These are phyloP conservation scores for Solanum phureja DNA, from an alignment of 257 asterid genomes.

Conservation along the genomic window DNA sequence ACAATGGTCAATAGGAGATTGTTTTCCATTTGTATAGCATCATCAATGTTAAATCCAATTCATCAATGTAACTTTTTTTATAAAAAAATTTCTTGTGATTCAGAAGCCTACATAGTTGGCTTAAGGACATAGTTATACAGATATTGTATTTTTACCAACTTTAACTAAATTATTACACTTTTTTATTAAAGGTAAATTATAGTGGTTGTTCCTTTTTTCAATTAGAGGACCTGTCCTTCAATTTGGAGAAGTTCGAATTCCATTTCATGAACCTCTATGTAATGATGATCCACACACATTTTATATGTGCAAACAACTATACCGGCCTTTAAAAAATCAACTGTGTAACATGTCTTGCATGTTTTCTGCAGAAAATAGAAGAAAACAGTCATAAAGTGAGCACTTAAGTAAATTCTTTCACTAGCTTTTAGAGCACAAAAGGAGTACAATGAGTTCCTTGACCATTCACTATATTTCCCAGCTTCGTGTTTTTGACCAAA, in stretches of 20 bases:
- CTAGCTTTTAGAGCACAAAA: background rate
- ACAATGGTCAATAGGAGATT: background rate
- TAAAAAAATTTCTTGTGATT: background rate
- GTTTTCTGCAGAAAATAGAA: background rate
- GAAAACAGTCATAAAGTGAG: background rate
- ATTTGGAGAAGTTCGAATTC: background rate
- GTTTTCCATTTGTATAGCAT: background rate
- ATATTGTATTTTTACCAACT: background rate
- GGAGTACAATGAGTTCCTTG: background rate
- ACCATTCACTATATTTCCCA: background rate
- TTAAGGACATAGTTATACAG: background rate
- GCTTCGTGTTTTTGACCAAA: background rate
- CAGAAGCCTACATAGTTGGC: background rate
- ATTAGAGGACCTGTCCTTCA: background rate
- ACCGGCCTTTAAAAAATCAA: background rate
- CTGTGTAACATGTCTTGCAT: background rate
- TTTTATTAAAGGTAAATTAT: background rate
- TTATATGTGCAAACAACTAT: background rate
- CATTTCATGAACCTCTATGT: background rate
- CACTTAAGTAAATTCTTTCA: background rate
- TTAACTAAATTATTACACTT: background rate
- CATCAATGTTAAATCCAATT: background rate
- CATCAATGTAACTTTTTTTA: background rate
- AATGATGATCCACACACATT: background rate
- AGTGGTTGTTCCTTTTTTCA: background rate